Evolutionary conservation across 2,329 filamentous ascomycete genomes (phyloP), one percentile per base, ranked within the genome.

Genomic region (Cercospora sp.): DNA sequence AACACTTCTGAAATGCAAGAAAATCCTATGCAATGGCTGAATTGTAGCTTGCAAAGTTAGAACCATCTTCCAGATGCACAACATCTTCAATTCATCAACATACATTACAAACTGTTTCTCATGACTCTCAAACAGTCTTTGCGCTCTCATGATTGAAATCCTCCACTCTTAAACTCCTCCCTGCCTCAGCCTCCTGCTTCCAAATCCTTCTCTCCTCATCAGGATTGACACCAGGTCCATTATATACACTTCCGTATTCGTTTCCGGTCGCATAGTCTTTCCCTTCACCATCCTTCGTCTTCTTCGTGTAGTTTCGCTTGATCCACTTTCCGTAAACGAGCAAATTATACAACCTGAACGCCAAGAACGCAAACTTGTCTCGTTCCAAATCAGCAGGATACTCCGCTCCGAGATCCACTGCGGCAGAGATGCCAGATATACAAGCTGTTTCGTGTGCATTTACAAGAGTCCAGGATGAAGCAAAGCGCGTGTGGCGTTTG

Each of bases 361-460:
- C 83, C 67, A 89, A 73, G 64, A 90, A 82, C 0, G 88, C 86
- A 73, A 88, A 90, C 63, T 80, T 81, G 68, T 89, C 87, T n/a
- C 86, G 77, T 77, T 89, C 87, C 1, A 90, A 74, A 72, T 89
- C 87, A 68, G 85, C 86, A 1, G 82, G 81, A 72, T 92, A 92
- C 1, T 83, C 81, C 0, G 89, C 90, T 0, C 90, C 90, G 0
- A 92, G 80, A 58, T 87, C 85, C 64, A 90, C 90, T 0, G 90
- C 90, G 2, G 90, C 90, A 3, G 89, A 87, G 59, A 92, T 90
- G 0, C 90, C 90, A 65, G 86, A 88, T 60, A 92, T 88, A 66
- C 89, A 88, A 1, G 90, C 90, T 9, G 91, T 83, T 74, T 92
- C 90, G 72, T 92, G 87, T 73, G 88, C 87, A 70, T 89, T 89